Evolutionary conservation across 768 basidiomycete genomes (phyloP), one percentile per base, ranked within the genome.

Genomic region (Lentinula sp.): DNA sequence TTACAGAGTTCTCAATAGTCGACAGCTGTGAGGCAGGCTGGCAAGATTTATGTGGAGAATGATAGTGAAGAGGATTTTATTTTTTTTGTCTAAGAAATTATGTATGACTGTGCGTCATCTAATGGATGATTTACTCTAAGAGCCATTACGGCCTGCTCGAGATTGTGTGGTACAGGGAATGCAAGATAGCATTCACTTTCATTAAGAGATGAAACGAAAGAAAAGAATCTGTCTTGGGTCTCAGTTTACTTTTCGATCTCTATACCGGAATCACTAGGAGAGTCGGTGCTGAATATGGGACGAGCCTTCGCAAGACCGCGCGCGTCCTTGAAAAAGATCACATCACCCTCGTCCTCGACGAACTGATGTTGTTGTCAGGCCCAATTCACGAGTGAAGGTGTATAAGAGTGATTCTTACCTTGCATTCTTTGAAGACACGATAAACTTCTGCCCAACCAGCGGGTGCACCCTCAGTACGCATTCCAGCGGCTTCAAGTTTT

Each of bases 261-360:
- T 52, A 84, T 70, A 49, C 82, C 82, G 28, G 82, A 84, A 64
- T 84, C 82, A 62, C 77, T 80, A 21, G 77, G 78, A n/a, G 74
- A 78, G 57, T 73, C 75, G 62, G 91, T 87, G n/a, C 73, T 67
- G 66, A 88, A 84, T 48, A 85, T 80, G 7, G 89, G 85, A 64
- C 84, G 82, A 67, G 81, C 77, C 63, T 86, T 75, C 51, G 93
- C 91, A 45, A 94, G 73, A 62, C 96, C 96, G 43, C 76, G 66
- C 4, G 89, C 85, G 67, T 98, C 91, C 82, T 93, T 93, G 84
- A 87, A 96, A 78, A 95, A 95, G 62, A 95, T 71, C 63, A 97
- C 85, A 66, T 91, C 85, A 43, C 93, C 95, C 66, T 92, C 88
- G 70, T 98, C 94, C 74, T 98, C 96, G 51, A 99, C 90, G 71